Evolutionary conservation across 1,284 basidiomycete genomes (phyloP), one percentile per base, ranked within the genome.

Genomic region (Neonothopanus nambi): DNA sequence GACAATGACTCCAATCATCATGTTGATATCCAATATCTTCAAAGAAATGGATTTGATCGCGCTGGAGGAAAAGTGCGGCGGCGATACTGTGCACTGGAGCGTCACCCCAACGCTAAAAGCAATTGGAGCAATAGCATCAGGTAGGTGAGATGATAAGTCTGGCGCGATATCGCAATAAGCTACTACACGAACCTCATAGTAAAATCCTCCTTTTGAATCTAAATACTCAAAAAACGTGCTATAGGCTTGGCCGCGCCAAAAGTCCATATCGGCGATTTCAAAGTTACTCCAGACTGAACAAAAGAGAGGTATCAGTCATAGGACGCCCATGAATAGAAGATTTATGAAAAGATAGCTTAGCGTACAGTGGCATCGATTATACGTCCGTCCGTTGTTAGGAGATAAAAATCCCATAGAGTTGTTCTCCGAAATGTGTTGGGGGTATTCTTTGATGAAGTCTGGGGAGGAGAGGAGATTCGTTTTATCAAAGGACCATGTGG

Each of bases 11-110:
- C 68, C 78, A 80, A 4, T 78, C 78, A 55, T 77, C 76, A 63
- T 81, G 79, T 70, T 67, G 63, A 45, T 80, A 80, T 9, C 77
- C 78, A 51, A 76, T 78, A 39, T 77, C 73, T 46, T 73, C 70
- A 65, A 87, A 85, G 68, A 82, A 85, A 65, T 85, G 81, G 30
- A 85, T 80, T 63, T 87, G 78, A 26, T 83, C 79, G 62, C 81
- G 82, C 55, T 70, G 68, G 3, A 81, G 78, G 62, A 88, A 85
- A 12, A 87, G 69, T 0, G 82, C 79, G 0, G 82, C 86, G 15
- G 79, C 86, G 52, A 89, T 85, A 40, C 80, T 84, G 64, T 89
- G 86, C 2, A 89, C 83, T 0, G 86, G 88, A 3, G 88, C 89
- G 62, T 90, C 87, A 38, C 87, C 87, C 84, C 84, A 85, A 18